Base-by-base conservation (phyloP, 805 yeast species). In the Grigorovia humatica region DNA sequence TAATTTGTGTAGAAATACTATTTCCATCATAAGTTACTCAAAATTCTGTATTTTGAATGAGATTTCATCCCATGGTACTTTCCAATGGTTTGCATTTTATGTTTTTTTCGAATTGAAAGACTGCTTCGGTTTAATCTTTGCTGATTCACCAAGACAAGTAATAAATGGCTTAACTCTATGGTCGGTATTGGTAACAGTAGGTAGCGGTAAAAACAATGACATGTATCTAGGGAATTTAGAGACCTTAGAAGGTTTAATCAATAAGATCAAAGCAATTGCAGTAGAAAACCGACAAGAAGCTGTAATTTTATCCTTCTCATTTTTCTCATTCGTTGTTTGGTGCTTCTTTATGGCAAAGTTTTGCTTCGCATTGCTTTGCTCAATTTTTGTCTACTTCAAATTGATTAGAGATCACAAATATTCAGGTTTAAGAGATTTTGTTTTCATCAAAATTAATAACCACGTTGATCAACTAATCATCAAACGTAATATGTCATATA, bases 131-230 rank as follows among this genome's bases (percentile, higher is more conserved):
- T 75, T 87, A 58, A 59, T 87, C 8, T 69, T 85, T 42, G 88
- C 95, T 0, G 96, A 88, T 57, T 76, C 88, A 18, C 96, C 96
- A 17, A 79, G 96, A 67, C 96, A 88, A 67, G 82, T 85, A 1
- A 77, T 88, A 56, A 88, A 88, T 62, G 84, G 88, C 20, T 71
- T 85, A 59, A 86, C 96, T 0, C 67, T 83, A 23, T 76, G 74
- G 66, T 75, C 80, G 1, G 77, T 75, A 7, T 60, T 76, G 19
- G 56, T 65, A 6, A 61, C 74, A 19, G 59, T 70, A 35, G 59
- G 62, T 44, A 52, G 60, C 4, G 66, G 63, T 11, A 57, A 59
- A 27, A 30, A 47, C n/a, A 27, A 48, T 19, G 51, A 52, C 43
- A 57, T 67, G 38, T 61, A 59, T 8, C 57, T 70, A 38, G 64